Evolutionary conservation across 352 stramenopile genomes (phyloP), one percentile per base, ranked within the genome.

Genomic region (Pythium myriotylum): DNA sequence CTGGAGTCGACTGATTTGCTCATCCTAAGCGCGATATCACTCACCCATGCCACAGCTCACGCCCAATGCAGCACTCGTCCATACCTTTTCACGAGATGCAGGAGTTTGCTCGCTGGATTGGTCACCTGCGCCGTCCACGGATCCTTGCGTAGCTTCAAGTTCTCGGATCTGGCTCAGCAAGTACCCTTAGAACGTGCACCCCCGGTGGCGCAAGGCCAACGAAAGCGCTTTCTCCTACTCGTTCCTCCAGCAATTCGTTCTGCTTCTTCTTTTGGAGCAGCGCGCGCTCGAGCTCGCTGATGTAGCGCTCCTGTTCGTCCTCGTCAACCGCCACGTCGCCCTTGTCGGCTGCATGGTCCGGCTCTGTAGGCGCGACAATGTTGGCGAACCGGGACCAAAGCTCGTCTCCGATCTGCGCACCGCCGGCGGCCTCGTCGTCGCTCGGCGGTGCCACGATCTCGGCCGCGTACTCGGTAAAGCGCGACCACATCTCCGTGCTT

Each of bases 281-380:
- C 13, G 81, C 81, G 22, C 83, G 72, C 65, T 92, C 83, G 42
- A 92, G 68, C 52, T 91, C 83, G 52, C 63, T 85, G 35, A 92
- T 92, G 61, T 92, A 92, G 48, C 81, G 81, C 50, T 92, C 83
- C 62, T 92, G 79, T 42, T 89, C 79, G 61, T 91, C 70, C 7
- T 85, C 79, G 2, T 84, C 67, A 6, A 56, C 43, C 23, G 55
- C 52, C 33, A 33, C 22, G 17, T 32, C n/a, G n/a, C n/a, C n/a
- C n/a, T n/a, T n/a, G n/a, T 48, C 17, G 20, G 17, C 5, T 14
- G 8, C 35, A 26, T 16, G 37, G 23, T 42, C 49, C 10, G 12
- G 19, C 24, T 40, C 8, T 13, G 42, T 26, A 1, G 42, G 52
- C 24, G 50, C 54, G 32, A 72, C 64, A 10, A 54, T 68, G 40